These are phyloP conservation scores for Boletus rubropictus DNA, from an alignment of 768 basidiomycete genomes.

Conservation along the genomic window DNA sequence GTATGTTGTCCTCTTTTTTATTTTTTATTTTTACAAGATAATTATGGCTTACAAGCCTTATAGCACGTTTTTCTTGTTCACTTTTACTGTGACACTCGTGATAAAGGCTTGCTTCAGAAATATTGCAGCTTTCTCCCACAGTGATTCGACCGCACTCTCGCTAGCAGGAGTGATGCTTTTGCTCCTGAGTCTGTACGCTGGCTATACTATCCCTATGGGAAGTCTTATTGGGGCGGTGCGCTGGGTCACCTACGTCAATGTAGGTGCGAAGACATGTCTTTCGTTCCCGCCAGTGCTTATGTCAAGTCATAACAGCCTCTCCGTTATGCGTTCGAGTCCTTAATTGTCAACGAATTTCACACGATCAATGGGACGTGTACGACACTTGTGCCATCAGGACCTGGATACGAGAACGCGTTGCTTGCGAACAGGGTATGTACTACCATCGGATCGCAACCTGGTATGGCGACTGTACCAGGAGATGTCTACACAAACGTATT, in stretches of 20 bases:
- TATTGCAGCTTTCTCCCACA: constrained; percentile 49
- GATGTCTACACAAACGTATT: constrained; percentile 34
- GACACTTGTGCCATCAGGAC: constrained; percentile 29
- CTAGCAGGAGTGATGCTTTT: constrained; percentile 31
- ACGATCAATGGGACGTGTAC: constrained; percentile 33
- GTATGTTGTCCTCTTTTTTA: constrained; percentile 2
- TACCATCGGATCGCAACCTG: constrained; percentile 36
- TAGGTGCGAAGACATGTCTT: constrained; percentile 33
- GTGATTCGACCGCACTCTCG: constrained; percentile 45
- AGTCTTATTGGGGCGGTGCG: constrained; percentile 10
- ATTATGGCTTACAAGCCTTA: constrained; percentile 34
- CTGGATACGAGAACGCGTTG: constrained; percentile 31
- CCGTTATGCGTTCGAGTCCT: constrained; percentile 21
- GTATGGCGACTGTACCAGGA: constrained; percentile 38
- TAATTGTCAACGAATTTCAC: constrained; percentile 48
- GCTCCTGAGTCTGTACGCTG: constrained; percentile 39
- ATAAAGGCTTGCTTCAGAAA: constrained; percentile 75
- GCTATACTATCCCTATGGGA: constrained; percentile 30
- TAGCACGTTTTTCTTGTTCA: constrained; percentile 53
- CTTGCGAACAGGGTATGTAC: constrained; percentile 40
- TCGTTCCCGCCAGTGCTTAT: constrained; percentile 28
- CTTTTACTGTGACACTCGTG: constrained; percentile 47
- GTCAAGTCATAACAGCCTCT: constrained; percentile 27
- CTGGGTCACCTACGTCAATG: constrained; percentile 20
- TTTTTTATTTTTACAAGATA: background rate